phyloP scores from a whole-genome alignment of 2,329 filamentous ascomycete species.

The Shiraia bambusicola region DNA sequence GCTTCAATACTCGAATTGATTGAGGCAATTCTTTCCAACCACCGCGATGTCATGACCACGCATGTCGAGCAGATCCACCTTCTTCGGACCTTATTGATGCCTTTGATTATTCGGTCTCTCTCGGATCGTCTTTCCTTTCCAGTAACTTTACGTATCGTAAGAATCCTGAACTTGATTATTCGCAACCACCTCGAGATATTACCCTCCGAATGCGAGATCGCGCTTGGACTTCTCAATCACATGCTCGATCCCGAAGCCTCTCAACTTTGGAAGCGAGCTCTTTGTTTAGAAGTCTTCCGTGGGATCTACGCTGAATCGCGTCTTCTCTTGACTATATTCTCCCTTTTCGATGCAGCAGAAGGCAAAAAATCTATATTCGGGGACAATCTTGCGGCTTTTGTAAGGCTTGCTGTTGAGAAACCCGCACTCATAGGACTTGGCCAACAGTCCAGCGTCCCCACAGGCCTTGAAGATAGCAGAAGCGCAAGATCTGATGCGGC shows the following conservation, averaged over 20 bases:
- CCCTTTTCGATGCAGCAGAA: slow-evolving; percentile 72
- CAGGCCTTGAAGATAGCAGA: slow-evolving; percentile 57
- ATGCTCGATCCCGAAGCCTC: slow-evolving; percentile 82
- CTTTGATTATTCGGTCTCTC: slow-evolving; percentile 74
- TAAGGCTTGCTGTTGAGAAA: slow-evolving; percentile 89
- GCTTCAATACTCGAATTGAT: slow-evolving; percentile 89
- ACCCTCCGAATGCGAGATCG: slow-evolving; percentile 77
- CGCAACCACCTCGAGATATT: slow-evolving; percentile 75
- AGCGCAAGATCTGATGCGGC: slow-evolving; percentile 72
- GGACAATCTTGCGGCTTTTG: slow-evolving; percentile 82
- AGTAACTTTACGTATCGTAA: slow-evolving; percentile 76
- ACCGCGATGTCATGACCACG: slow-evolving; percentile 73
- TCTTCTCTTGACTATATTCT: slow-evolving; percentile 77
- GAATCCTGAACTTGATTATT: slow-evolving; percentile 80
- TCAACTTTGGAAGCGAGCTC: slow-evolving; percentile 77
- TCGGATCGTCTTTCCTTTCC: slow-evolving; percentile 79
- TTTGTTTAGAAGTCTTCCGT: slow-evolving; percentile 90
- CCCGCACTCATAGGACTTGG: slow-evolving; percentile 85
- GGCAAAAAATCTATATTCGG: slow-evolving; percentile 75
- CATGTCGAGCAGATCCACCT: slow-evolving; percentile 82
- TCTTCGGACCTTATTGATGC: slow-evolving; percentile 75
- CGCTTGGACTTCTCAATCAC: slow-evolving; percentile 77
- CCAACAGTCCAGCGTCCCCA: slow-evolving; percentile 82
- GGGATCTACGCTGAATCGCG: slow-evolving; percentile 80
- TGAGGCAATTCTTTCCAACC: slow-evolving; percentile 84